A percentile compares a stretch with the other conserved stretches of the same genome.
phyloP scores from a whole-genome alignment of 1,139 yeast species.

The Geotrichum fermentans region DNA sequence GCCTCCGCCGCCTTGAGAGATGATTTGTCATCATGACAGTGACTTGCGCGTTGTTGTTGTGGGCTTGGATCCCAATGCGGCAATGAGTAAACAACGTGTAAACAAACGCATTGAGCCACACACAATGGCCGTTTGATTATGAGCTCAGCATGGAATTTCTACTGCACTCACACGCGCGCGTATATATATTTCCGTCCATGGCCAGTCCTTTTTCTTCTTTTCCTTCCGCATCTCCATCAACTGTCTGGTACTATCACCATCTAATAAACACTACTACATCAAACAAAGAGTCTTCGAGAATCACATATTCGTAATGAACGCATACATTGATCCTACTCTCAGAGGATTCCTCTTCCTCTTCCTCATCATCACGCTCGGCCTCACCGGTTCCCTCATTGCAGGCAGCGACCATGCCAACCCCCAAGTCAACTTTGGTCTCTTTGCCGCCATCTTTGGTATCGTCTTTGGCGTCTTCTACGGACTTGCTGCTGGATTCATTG shows the following conservation, averaged over 20 bases:
- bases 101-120: not conserved
- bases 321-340: slow-evolving; percentile 59
- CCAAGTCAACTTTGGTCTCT: slow-evolving; percentile 82
- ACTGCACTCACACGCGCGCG: too few relatives aligned
- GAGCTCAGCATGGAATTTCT: too few relatives aligned
- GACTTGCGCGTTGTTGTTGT: not conserved
- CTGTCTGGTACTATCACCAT: not conserved
- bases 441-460: slow-evolving; percentile 80
- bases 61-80: not conserved
- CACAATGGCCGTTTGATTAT: too few relatives aligned
- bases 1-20: too few relatives aligned
- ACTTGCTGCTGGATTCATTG: slow-evolving; percentile 67
- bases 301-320: slow-evolving; percentile 44
- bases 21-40: not conserved
- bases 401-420: slow-evolving; percentile 54
- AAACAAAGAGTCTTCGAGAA: too few relatives aligned
- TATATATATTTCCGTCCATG: not conserved
- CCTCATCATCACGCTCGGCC: slow-evolving; percentile 73
- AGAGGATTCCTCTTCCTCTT: slow-evolving; percentile 71
- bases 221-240: not conserved
- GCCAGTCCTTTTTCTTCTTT: not conserved
- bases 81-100: not conserved
- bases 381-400: slow-evolving; percentile 82
- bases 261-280: not conserved
- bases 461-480: slow-evolving; percentile 80